These are phyloP conservation scores for Phaeodactylum tricornutum DNA, from an alignment of 108 stramenopile species.

Conservation along the genomic window DNA sequence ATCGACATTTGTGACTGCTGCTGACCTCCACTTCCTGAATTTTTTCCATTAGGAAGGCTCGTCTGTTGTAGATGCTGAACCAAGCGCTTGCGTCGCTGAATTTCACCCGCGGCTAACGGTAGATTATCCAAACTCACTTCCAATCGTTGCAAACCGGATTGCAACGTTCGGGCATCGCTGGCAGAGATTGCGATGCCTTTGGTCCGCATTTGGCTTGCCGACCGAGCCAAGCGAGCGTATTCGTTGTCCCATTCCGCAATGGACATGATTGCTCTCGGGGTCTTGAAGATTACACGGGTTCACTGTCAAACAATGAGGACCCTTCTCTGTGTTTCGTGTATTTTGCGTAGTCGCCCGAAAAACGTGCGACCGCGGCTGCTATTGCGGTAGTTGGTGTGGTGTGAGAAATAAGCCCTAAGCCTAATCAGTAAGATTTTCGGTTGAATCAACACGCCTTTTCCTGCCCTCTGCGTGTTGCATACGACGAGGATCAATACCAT, in stretches of 20 bases:
- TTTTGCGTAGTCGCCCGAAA: too few relatives aligned
- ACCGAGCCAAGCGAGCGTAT: slow-evolving; percentile 75
- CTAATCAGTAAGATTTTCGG: too few relatives aligned
- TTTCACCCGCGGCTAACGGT: slow-evolving; percentile 24
- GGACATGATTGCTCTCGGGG: too few relatives aligned
- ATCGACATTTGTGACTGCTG: slow-evolving; percentile 23
- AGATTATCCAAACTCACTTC: slow-evolving; percentile 17
- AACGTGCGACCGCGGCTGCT: too few relatives aligned
- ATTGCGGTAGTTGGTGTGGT: too few relatives aligned
- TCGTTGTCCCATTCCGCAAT: slow-evolving; percentile 73
- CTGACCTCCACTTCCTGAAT: neutral
- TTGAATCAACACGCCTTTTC: too few relatives aligned
- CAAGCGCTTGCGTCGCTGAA: slow-evolving; percentile 36
- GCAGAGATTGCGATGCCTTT: slow-evolving; percentile 4
- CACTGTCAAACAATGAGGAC: too few relatives aligned
- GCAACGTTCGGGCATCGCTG: slow-evolving; percentile 4
- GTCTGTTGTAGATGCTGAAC: slow-evolving; percentile 28
- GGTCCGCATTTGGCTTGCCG: slow-evolving; percentile 61
- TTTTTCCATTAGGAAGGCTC: neutral
- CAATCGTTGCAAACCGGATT: slow-evolving; percentile 20
- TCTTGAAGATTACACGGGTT: too few relatives aligned
- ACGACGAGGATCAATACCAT: too few relatives aligned
- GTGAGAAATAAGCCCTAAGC: too few relatives aligned
- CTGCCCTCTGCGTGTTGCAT: too few relatives aligned
- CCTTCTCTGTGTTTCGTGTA: too few relatives aligned